phyloP scores from a whole-genome alignment of 1,284 basidiomycete genomes.

The Ustilago nuda region DNA sequence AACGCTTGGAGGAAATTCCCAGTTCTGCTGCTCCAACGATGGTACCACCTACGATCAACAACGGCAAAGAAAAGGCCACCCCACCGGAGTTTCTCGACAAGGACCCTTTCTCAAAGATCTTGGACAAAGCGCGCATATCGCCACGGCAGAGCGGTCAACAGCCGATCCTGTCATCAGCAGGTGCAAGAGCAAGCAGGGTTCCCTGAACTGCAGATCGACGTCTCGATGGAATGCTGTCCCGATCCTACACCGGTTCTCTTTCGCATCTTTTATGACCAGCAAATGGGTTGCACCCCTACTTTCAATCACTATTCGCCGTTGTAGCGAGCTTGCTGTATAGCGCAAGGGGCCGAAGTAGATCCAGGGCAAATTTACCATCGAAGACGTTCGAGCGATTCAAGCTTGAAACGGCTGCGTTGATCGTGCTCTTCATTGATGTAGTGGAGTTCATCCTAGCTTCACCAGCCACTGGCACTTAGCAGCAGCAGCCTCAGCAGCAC shows the following conservation, averaged over 20 bases:
- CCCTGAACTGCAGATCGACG: neutral
- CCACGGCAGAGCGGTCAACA: neutral
- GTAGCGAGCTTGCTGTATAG: neutral
- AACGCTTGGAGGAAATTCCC: neutral
- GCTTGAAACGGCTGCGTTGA: conserved; percentile 1
- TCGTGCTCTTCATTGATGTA: neutral
- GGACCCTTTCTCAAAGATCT: neutral
- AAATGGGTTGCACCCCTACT: neutral
- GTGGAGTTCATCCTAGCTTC: neutral
- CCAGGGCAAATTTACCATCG: neutral
- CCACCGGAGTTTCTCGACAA: neutral
- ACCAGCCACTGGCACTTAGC: neutral
- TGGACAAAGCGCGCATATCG: neutral
- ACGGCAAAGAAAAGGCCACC: neutral
- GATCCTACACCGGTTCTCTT: neutral
- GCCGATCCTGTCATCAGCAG: conserved; percentile 4
- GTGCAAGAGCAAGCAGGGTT: neutral
- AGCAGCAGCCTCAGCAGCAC: neutral
- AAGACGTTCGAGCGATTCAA: conserved; percentile 5
- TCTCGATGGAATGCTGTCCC: neutral
- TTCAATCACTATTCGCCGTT: neutral
- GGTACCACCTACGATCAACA: neutral
- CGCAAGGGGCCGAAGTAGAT: neutral
- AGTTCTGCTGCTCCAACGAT: neutral
- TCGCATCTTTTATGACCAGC: neutral